These are phyloP conservation scores for Cyphellophora attinorum DNA, from an alignment of 2,329 filamentous ascomycete genomes.

Conservation along the genomic window DNA sequence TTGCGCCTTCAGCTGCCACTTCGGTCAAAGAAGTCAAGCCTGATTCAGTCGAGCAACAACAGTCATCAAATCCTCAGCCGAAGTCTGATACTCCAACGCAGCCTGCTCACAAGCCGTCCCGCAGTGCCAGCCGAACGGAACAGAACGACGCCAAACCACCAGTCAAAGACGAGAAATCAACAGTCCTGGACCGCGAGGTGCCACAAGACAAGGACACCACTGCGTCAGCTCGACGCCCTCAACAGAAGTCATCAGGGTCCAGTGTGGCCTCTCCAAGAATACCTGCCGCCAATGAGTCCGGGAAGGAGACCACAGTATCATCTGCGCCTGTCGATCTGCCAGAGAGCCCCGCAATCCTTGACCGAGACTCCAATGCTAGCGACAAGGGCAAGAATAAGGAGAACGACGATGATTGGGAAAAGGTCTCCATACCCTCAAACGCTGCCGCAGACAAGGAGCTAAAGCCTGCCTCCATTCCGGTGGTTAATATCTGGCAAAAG, in stretches of 20 bases:
- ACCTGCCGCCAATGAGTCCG: not conserved
- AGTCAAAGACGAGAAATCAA: too few relatives aligned
- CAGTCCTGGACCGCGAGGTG: not conserved
- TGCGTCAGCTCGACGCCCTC: not conserved
- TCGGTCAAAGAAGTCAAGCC: not conserved
- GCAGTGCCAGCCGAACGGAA: not conserved
- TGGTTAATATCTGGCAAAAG: slow-evolving; percentile 82
- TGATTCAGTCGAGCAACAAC: not conserved
- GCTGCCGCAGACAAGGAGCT: slow-evolving; percentile 49
- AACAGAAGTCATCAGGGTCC: not conserved
- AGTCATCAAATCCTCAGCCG: not conserved
- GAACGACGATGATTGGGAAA: slow-evolving; percentile 48
- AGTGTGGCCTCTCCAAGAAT: not conserved
- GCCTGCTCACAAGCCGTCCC: not conserved
- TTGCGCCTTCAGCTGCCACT: slow-evolving; percentile 38
- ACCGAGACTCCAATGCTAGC: not conserved
- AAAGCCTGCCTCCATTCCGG: slow-evolving; percentile 70
- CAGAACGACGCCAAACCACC: not conserved
- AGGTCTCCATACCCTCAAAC: slow-evolving; percentile 40
- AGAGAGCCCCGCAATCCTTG: slow-evolving; percentile 8
- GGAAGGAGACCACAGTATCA: not conserved
- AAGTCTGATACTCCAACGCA: not conserved
- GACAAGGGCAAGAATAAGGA: slow-evolving; percentile 36
- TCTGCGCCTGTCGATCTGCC: slow-evolving; percentile 17
- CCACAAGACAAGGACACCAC: slow-evolving; percentile 1